Percentiles rank a stretch among this genome's conserved stretches.
These are phyloP conservation scores for Hygrocybe punicea DNA, from an alignment of 768 basidiomycete genomes.

Conservation along the genomic window DNA sequence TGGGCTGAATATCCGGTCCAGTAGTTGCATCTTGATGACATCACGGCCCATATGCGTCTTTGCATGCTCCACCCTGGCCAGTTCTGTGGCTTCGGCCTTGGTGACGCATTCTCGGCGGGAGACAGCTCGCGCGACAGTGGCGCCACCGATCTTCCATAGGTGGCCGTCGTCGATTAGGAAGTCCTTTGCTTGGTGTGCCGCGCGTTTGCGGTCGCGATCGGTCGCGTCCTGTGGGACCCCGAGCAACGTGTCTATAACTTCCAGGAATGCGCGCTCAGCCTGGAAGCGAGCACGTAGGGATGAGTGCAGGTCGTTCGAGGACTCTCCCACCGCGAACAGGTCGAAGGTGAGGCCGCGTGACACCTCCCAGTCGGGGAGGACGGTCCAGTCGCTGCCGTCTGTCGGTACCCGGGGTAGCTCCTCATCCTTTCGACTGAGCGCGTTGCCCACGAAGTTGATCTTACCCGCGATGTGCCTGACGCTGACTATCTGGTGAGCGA, in stretches of 20 bases:
- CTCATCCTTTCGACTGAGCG: not conserved
- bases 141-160: slow-evolving; percentile 25
- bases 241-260: no score
- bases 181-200: no score
- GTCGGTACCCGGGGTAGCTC: slow-evolving; percentile 3
- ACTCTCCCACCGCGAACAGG: slow-evolving; percentile 10
- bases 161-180: not conserved
- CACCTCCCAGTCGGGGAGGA: slow-evolving; percentile 26
- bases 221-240: no score
- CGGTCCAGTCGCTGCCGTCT: slow-evolving; percentile 33
- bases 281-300: no score
- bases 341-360: slow-evolving; percentile 10
- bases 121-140: slow-evolving; percentile 11
- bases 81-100: slow-evolving; percentile 5
- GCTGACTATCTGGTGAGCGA: slow-evolving; percentile 19
- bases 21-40: no score
- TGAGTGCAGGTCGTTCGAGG: no score
- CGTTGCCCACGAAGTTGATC: no score
- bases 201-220: no score
- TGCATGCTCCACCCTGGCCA: not conserved
- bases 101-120: slow-evolving; percentile 26
- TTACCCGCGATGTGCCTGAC: slow-evolving; percentile 11
- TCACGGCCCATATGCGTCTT: no score
- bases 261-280: no score
- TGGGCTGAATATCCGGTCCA: no score